A percentile compares a stretch with the other conserved stretches of the same genome.
Evolutionary conservation across 345 rosid genomes (phyloP).

Genomic region (Eucalyptus erythrocorys): DNA sequence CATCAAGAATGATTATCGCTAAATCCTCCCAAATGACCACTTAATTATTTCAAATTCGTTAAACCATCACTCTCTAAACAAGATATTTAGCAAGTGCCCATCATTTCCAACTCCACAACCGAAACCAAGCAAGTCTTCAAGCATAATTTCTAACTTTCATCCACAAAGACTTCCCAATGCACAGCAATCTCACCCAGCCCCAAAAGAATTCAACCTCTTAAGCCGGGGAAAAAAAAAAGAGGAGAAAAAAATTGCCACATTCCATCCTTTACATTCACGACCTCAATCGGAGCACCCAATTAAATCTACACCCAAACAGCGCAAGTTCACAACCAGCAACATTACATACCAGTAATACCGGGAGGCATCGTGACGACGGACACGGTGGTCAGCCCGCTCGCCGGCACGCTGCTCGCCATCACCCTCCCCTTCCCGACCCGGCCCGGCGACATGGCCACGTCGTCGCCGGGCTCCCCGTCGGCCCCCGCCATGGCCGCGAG

Average conservation of each 20-base stretch:
- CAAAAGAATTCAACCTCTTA: not conserved
- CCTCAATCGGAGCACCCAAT: not conserved
- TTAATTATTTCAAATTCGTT: not conserved
- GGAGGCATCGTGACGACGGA: slow-evolving; percentile 55
- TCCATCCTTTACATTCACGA: not conserved
- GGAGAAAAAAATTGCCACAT: not conserved
- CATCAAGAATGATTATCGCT: not conserved
- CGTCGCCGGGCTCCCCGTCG: slow-evolving; percentile 10
- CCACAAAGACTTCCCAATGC: not conserved
- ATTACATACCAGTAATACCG: slow-evolving; percentile 40
- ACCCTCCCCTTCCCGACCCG: slow-evolving; percentile 20
- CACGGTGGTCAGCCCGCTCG: slow-evolving; percentile 60
- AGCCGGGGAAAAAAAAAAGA: not conserved
- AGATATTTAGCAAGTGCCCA: not conserved
- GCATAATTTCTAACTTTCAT: not conserved
- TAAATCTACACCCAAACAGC: not conserved
- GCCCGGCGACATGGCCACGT: slow-evolving; percentile 19
- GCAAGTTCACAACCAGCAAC: too few relatives aligned
- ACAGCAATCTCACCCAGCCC: not conserved
- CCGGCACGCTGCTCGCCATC: slow-evolving; percentile 60
- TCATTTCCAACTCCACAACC: not conserved
- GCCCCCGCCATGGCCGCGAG: not conserved
- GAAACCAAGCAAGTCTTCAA: not conserved
- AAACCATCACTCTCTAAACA: not conserved
- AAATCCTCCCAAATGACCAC: not conserved